These are phyloP conservation scores for Cladophialophora bantiana DNA, from an alignment of 2,329 filamentous ascomycete genomes.

Conservation along the genomic window DNA sequence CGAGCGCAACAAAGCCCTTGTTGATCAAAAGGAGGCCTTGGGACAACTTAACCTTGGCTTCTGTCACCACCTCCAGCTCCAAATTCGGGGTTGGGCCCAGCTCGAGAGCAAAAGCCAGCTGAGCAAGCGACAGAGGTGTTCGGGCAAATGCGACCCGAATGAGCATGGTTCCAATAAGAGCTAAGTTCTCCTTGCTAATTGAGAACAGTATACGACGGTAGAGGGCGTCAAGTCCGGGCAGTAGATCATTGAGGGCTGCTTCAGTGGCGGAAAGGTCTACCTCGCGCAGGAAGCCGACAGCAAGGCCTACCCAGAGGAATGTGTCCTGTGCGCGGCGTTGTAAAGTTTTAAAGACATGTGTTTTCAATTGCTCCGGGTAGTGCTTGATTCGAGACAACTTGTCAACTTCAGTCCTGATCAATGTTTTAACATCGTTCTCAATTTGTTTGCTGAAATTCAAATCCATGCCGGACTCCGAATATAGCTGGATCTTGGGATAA, in stretches of 20 bases:
- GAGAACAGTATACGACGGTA: conserved; percentile 37
- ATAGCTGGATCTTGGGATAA: conserved; percentile 1
- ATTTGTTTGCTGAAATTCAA: neutral
- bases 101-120: conserved; percentile 3
- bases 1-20: conserved; percentile 35
- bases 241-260: conserved; percentile 37
- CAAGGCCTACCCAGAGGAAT: conserved; percentile 42
- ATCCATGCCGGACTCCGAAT: neutral
- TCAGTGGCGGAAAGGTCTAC: conserved; percentile 34
- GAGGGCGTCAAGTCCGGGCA: conserved; percentile 40
- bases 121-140: neutral
- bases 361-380: conserved; percentile 33
- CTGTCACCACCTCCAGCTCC: neutral
- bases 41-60: conserved; percentile 7
- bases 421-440: conserved; percentile 25
- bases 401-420: conserved; percentile 36
- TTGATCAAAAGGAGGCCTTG: conserved; percentile 34
- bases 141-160: neutral
- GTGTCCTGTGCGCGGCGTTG: conserved; percentile 41
- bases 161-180: conserved; percentile 8
- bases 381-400: conserved; percentile 39
- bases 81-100: neutral
- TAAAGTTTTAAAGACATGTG: conserved; percentile 35
- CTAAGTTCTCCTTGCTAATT: neutral
- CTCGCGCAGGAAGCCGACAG: conserved; percentile 37